Percentiles rank a stretch among this genome's conserved stretches.
Evolutionary conservation across 2,329 filamentous ascomycete species (phyloP).

Genomic region (Juglanconis juglandina): DNA sequence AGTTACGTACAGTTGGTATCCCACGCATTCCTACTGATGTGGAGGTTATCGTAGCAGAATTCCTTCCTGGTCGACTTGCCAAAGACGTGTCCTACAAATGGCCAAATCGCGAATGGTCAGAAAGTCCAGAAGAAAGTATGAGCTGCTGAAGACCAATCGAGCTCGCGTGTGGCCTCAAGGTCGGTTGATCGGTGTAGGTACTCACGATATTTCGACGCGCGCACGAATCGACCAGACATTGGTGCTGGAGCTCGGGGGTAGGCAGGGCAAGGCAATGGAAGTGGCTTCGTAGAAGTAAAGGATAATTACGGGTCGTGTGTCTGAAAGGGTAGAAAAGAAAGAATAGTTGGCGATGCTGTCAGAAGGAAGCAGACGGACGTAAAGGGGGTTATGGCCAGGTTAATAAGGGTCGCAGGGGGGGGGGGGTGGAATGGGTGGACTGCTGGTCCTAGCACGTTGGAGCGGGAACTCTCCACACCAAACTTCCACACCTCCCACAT

Average conservation of each 20-base stretch:
- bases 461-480: too few species aligned
- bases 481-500: too few species aligned
- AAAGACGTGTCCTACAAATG: constrained; percentile 82
- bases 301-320: neutral
- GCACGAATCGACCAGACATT: constrained; percentile 65
- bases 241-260: constrained; percentile 15
- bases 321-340: neutral
- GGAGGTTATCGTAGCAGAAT: constrained; percentile 96
- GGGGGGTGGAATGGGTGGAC: too few species aligned
- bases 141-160: constrained; percentile 1
- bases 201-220: constrained; percentile 67
- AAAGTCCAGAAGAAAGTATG: constrained; percentile 10
- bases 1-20: constrained; percentile 72
- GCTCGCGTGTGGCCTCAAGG: constrained; percentile 19
- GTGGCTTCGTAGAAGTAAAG: neutral
- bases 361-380: neutral
- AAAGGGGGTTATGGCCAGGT: neutral
- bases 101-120: constrained; percentile 26
- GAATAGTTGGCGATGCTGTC: neutral
- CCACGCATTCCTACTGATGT: constrained; percentile 98
- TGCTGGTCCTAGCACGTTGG: too few species aligned
- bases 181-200: constrained; percentile 24
- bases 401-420: too few species aligned
- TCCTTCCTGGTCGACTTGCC: constrained; percentile 94
- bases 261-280: neutral